Percentiles rank a stretch among this genome's conserved stretches.
These are phyloP conservation scores for Atkinsonella hypoxylon DNA, from an alignment of 2,329 filamentous ascomycete genomes.

Conservation along the genomic window DNA sequence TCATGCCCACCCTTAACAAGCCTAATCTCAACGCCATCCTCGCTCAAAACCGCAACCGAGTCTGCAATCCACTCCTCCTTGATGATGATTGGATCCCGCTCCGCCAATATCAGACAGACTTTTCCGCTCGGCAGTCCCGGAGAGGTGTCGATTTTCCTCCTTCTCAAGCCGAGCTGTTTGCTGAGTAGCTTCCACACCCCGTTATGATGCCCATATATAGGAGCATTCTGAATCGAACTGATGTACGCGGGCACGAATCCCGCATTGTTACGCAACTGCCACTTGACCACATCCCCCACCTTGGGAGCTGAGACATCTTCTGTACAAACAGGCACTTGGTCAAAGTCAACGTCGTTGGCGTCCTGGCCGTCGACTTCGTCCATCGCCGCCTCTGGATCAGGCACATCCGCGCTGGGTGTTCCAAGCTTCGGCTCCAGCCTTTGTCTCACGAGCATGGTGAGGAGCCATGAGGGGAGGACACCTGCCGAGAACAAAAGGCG, in stretches of 20 bases:
- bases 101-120: conserved; percentile 54
- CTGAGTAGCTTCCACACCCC: conserved; percentile 49
- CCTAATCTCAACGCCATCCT: conserved; percentile 42
- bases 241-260: conserved; percentile 63
- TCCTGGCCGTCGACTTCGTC: neutral
- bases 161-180: conserved; percentile 31
- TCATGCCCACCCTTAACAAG: conserved; percentile 57
- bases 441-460: conserved; percentile 38
- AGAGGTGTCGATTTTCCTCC: conserved; percentile 21
- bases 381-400: neutral
- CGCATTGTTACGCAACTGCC: conserved; percentile 54
- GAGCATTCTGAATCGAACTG: conserved; percentile 56
- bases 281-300: conserved; percentile 50
- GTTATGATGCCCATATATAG: conserved; percentile 48
- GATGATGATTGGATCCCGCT: conserved; percentile 55
- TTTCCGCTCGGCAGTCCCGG: conserved; percentile 31
- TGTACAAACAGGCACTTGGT: conserved; percentile 39
- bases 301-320: conserved; percentile 30
- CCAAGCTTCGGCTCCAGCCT: conserved; percentile 33
- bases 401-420: conserved; percentile 19
- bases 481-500: conserved; percentile 50
- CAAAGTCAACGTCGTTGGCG: conserved; percentile 26
- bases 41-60: conserved; percentile 42
- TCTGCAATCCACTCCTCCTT: conserved; percentile 52
- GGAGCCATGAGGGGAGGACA: conserved; percentile 46